These are phyloP conservation scores for Aspergillus fijiensis DNA, from an alignment of 2,329 filamentous ascomycete genomes.

Conservation along the genomic window DNA sequence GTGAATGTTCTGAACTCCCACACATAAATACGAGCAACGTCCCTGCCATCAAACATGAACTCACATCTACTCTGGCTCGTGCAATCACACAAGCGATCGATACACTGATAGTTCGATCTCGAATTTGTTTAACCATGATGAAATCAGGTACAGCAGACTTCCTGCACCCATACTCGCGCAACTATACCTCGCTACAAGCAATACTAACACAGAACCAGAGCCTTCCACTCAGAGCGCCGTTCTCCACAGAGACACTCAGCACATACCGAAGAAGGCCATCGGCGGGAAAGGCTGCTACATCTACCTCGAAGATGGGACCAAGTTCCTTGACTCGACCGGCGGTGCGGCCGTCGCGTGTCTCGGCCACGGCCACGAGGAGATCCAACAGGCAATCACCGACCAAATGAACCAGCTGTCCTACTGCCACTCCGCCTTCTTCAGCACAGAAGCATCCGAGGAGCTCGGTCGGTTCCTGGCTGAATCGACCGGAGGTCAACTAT, in stretches of 20 bases:
- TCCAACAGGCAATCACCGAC: conserved; percentile 58
- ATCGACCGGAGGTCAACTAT: conserved; percentile 54
- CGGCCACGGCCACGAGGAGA: conserved; percentile 64
- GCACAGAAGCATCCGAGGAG: conserved; percentile 54
- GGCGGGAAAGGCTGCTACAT: conserved; percentile 54
- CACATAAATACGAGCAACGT: not conserved
- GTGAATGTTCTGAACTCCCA: not conserved
- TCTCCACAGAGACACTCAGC: conserved; percentile 53
- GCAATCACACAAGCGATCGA: too few species aligned
- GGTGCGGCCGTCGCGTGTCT: conserved; percentile 72
- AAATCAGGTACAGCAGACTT: conserved; percentile 6
- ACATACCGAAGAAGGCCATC: conserved; percentile 48
- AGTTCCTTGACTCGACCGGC: conserved; percentile 69
- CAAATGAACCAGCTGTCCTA: conserved; percentile 63
- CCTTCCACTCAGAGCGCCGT: conserved; percentile 34
- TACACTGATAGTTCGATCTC: not conserved
- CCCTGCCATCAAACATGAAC: not conserved
- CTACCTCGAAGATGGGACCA: conserved; percentile 55
- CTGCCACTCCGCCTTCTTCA: conserved; percentile 60
- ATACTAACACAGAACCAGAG: not conserved
- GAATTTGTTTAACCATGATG: not conserved
- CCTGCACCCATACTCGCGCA: not conserved
- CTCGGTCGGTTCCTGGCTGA: conserved; percentile 52
- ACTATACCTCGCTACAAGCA: not conserved
- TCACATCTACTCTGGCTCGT: not conserved